Conservation (phyloP, 1,284 basidiomycete species). For the Takashimella tepidaria region DNA sequence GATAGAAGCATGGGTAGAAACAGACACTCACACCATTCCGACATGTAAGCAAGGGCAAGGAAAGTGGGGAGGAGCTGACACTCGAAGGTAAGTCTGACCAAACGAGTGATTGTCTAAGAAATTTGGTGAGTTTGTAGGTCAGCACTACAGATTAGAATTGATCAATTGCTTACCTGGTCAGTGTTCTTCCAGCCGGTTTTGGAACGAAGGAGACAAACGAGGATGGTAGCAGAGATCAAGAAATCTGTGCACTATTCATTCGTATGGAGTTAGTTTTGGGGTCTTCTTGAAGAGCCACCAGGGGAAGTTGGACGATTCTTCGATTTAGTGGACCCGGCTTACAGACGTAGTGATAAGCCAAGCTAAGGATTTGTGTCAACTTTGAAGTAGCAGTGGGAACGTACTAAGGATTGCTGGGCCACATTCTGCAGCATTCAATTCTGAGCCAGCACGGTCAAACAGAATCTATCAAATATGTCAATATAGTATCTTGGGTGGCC, state of each 20-base stretch:
- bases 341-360: background rate
- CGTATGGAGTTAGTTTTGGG: too few relatives aligned
- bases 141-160: too few relatives aligned
- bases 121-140: too few relatives aligned
- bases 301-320: too few relatives aligned
- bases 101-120: conserved; percentile 14
- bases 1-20: too few relatives aligned
- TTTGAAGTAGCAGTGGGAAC: too few relatives aligned
- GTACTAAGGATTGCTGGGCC: background rate
- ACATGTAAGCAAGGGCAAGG: conserved; percentile 21
- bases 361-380: too few relatives aligned
- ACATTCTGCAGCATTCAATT: background rate
- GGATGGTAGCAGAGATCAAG: background rate
- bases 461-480: too few relatives aligned
- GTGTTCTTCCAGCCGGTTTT: background rate
- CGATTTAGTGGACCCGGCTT: too few relatives aligned
- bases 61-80: conserved; percentile 27
- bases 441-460: background rate
- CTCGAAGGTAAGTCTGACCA: conserved; percentile 27
- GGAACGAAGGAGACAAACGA: background rate
- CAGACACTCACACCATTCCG: conserved; percentile 24
- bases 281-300: too few relatives aligned
- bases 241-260: background rate
- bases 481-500: too few relatives aligned
- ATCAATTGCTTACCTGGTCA: conserved; percentile 1